Conservation (phyloP, 2,329 filamentous ascomycete genomes). For the Botrytis medusae region DNA sequence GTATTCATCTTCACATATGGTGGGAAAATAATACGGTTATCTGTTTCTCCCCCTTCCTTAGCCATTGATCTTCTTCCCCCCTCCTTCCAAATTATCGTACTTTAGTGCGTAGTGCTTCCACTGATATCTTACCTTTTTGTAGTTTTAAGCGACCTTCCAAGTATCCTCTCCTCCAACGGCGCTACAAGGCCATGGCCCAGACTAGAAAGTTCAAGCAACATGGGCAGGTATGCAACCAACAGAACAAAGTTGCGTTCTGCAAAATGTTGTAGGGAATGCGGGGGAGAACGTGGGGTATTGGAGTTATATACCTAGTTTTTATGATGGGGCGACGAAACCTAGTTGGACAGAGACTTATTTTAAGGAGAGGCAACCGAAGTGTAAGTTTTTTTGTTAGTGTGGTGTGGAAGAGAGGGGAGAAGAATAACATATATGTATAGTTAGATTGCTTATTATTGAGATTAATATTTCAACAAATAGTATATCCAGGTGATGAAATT, state of each 20-base stretch:
- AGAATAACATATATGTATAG: too few species aligned
- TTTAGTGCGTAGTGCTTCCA: not conserved
- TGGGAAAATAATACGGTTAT: slow-evolving; percentile 14
- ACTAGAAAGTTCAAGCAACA: slow-evolving; percentile 9
- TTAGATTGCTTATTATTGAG: too few species aligned
- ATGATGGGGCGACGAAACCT: slow-evolving; percentile 11
- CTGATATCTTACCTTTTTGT: not conserved
- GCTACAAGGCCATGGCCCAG: not conserved
- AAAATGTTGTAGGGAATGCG: slow-evolving; percentile 18
- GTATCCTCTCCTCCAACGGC: slow-evolving; percentile 11
- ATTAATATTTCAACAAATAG: not conserved
- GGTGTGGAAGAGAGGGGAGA: not conserved
- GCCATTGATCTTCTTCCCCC: not conserved
- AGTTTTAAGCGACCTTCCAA: slow-evolving; percentile 4
- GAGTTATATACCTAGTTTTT: slow-evolving; percentile 18
- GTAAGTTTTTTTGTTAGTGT: not conserved
- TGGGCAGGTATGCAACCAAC: slow-evolving; percentile 7
- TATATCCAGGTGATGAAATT: slow-evolving; percentile 14
- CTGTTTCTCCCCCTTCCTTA: not conserved
- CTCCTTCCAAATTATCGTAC: not conserved
- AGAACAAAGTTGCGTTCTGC: slow-evolving; percentile 28
- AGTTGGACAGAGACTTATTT: slow-evolving; percentile 13
- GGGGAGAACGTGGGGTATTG: not conserved
- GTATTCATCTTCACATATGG: slow-evolving; percentile 10
- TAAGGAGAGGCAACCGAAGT: not conserved